Conservation (phyloP, 257 asterid genomes). For the Paraleonurus japonicus region DNA sequence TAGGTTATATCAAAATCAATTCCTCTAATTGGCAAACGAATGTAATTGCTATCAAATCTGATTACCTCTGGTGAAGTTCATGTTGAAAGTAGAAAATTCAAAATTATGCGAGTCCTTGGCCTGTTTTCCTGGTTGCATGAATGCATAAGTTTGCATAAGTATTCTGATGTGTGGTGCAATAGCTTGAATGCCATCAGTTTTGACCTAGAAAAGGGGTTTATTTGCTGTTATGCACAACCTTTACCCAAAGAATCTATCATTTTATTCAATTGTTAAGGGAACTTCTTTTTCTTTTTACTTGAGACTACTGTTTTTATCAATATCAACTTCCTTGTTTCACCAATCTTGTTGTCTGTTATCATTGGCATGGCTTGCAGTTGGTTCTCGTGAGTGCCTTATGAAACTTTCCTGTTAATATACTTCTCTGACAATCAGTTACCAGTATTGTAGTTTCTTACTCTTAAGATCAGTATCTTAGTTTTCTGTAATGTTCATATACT, state of each 20-base stretch:
- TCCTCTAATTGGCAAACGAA: background rate
- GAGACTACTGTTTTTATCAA: background rate
- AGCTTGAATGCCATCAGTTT: background rate
- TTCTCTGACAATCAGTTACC: background rate
- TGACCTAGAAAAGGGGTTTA: background rate
- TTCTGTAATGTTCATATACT: background rate
- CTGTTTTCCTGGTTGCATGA: background rate
- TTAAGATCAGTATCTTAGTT: background rate
- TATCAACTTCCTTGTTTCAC: background rate
- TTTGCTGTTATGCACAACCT: background rate
- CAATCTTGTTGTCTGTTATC: background rate
- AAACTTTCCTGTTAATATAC: background rate
- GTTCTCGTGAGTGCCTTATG: background rate
- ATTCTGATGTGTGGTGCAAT: background rate
- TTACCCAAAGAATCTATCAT: background rate
- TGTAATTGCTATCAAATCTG: background rate
- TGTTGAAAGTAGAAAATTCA: background rate
- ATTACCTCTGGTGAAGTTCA: background rate
- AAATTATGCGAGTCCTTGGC: background rate
- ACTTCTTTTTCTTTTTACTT: background rate
- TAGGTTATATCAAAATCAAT: background rate
- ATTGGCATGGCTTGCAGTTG: background rate
- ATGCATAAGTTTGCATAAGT: background rate
- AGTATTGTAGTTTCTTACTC: background rate
- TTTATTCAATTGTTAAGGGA: background rate